Evolutionary conservation across 306 rosid genomes (phyloP).

Genomic region (Coriaria nepalensis): DNA sequence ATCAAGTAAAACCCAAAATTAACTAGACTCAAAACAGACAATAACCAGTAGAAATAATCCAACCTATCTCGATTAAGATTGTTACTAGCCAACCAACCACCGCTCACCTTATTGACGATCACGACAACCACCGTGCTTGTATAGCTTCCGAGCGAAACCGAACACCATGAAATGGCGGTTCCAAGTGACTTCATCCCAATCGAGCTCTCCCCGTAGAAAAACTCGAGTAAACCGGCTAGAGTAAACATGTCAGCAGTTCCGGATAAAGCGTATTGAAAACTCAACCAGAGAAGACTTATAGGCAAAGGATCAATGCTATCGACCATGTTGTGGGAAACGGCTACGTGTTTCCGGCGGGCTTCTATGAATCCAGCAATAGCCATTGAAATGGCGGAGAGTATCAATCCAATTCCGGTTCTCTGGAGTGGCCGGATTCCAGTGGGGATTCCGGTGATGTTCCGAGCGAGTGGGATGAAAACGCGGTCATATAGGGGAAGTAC

Average conservation of each 20-base stretch:
- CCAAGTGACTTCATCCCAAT: conserved; percentile 34
- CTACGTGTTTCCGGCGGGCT: conserved; percentile 37
- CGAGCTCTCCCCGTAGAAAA: conserved; percentile 77
- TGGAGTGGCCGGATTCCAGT: conserved; percentile 79
- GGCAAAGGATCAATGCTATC: conserved; percentile 49
- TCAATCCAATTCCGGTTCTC: conserved; percentile 53
- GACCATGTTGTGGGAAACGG: conserved; percentile 43
- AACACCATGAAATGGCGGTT: conserved; percentile 34
- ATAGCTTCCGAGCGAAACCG: conserved; percentile 29
- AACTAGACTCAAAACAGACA: conserved; percentile 36
- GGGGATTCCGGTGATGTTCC: conserved; percentile 62
- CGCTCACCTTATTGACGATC: conserved; percentile 60
- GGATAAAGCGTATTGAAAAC: conserved; percentile 51
- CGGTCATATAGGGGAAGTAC: conserved; percentile 59
- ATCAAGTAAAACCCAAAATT: conserved; percentile 44
- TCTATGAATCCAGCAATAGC: conserved; percentile 43
- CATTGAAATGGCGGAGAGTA: conserved; percentile 61
- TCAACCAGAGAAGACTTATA: conserved; percentile 64
- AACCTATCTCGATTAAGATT: conserved; percentile 52
- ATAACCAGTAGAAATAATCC: conserved; percentile 49
- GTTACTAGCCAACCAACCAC: conserved; percentile 61
- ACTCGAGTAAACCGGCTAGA: conserved; percentile 52
- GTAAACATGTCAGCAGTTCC: conserved; percentile 69
- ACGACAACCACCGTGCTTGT: conserved; percentile 44
- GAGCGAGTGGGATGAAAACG: conserved; percentile 50